These are phyloP conservation scores for Arthrobotrys sphaeroides DNA, from an alignment of 2,329 filamentous ascomycete genomes.

Conservation along the genomic window DNA sequence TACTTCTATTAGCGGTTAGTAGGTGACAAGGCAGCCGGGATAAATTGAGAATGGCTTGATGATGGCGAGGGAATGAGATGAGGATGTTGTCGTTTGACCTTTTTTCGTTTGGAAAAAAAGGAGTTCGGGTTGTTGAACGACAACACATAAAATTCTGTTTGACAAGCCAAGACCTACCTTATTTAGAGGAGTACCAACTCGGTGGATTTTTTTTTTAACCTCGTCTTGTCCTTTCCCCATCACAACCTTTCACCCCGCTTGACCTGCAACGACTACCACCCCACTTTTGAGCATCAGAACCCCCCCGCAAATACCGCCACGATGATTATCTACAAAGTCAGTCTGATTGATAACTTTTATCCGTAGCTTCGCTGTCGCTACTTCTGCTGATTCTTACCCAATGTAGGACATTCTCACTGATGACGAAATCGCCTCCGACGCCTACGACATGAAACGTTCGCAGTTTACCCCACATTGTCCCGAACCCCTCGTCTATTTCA, in stretches of 20 bases:
- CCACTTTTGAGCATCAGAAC: conserved; percentile 19
- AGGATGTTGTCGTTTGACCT: conserved; percentile 5
- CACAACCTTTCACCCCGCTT: conserved; percentile 38
- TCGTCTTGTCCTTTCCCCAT: conserved; percentile 1
- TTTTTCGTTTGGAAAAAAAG: background rate
- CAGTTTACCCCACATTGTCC: background rate
- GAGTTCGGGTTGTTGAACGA: background rate
- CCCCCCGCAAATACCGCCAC: conserved; percentile 63
- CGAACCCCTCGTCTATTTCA: no score
- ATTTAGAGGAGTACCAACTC: background rate
- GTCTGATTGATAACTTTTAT: conserved; percentile 55
- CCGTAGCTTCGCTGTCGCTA: background rate
- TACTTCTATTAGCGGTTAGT: background rate
- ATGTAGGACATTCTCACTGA: conserved; percentile 86
- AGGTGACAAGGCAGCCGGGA: background rate
- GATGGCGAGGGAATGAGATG: conserved; percentile 11
- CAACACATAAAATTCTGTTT: background rate
- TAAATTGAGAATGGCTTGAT: conserved; percentile 15
- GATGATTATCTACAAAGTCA: conserved; percentile 79
- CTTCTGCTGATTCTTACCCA: conserved; percentile 34
- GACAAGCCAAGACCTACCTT: background rate
- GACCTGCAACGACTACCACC: conserved; percentile 20
- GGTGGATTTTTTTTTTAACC: background rate
- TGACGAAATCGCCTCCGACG: conserved; percentile 98
- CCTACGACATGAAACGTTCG: conserved; percentile 76